Conservation (phyloP, 2,329 filamentous ascomycete species). For the Hypoxylon sp. region DNA sequence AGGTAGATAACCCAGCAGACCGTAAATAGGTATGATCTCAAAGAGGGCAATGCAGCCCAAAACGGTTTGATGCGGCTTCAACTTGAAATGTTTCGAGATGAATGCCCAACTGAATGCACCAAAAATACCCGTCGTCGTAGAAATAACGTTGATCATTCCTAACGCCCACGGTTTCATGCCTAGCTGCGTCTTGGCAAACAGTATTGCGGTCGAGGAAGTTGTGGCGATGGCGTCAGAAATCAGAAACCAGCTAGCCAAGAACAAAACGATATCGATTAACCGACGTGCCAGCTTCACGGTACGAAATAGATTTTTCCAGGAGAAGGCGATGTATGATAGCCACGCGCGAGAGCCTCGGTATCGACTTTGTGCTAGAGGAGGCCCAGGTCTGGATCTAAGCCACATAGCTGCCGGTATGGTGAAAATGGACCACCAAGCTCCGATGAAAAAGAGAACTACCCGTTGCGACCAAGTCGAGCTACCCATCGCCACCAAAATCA, state of each 20-base stretch:
- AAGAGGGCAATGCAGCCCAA: slow-evolving; percentile 92
- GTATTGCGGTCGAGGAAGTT: slow-evolving; percentile 91
- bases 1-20: slow-evolving; percentile 87
- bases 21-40: slow-evolving; percentile 92
- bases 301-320: slow-evolving; percentile 87
- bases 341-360: slow-evolving; percentile 63
- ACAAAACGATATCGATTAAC: slow-evolving; percentile 80
- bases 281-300: slow-evolving; percentile 81
- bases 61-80: slow-evolving; percentile 88
- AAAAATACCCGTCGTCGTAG: slow-evolving; percentile 83
- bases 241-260: slow-evolving; percentile 92
- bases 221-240: slow-evolving; percentile 95
- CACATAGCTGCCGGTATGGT: slow-evolving; percentile 89
- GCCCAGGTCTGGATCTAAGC: slow-evolving; percentile 89
- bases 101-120: slow-evolving; percentile 93
- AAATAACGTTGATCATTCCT: slow-evolving; percentile 93
- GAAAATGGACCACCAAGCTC: slow-evolving; percentile 93
- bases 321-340: slow-evolving; percentile 80
- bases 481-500: slow-evolving; percentile 78
- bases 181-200: slow-evolving; percentile 94
- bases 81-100: slow-evolving; percentile 76
- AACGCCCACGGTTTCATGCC: slow-evolving; percentile 90
- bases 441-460: slow-evolving; percentile 87
- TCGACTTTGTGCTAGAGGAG: slow-evolving; percentile 72
- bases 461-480: slow-evolving; percentile 89